Conservation (phyloP, 2,329 filamentous ascomycete species). For the Colletotrichum shisoi region DNA sequence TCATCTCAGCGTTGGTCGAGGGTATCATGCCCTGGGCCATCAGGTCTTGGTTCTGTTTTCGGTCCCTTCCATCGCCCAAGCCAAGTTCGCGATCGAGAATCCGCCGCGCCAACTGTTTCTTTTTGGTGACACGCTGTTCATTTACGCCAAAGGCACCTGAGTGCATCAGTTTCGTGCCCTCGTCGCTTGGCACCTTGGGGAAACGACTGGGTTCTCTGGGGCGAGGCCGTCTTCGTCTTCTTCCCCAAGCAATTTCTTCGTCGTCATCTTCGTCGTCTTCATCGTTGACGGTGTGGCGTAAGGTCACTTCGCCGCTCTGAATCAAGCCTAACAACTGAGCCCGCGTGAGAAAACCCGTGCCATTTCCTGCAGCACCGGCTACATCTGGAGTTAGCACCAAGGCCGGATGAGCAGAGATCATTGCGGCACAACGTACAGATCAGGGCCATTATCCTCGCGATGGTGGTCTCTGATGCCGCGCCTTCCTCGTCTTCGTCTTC, state of each 20-base stretch:
- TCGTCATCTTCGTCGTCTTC: conserved; percentile 50
- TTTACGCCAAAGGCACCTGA: conserved; percentile 81
- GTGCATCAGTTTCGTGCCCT: conserved; percentile 80
- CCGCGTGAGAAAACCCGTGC: conserved; percentile 47
- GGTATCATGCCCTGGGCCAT: conserved; percentile 74
- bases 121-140: conserved; percentile 60
- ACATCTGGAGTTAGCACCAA: conserved; percentile 46
- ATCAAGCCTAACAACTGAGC: conserved; percentile 54
- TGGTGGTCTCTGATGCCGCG: conserved; percentile 19
- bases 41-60: conserved; percentile 67
- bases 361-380: conserved; percentile 42
- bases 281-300: conserved; percentile 49
- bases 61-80: conserved; percentile 66
- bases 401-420: conserved; percentile 42
- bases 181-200: conserved; percentile 83
- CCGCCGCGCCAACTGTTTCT: conserved; percentile 70
- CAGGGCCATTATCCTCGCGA: conserved; percentile 22
- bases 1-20: conserved; percentile 77
- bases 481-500: conserved; percentile 42
- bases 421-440: conserved; percentile 1
- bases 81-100: conserved; percentile 86
- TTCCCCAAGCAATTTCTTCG: conserved; percentile 51
- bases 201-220: conserved; percentile 66
- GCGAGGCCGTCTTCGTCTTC: conserved; percentile 52
- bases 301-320: conserved; percentile 49